Conservation (phyloP, 306 rosid genomes). For the Trifolium subterraneum region DNA sequence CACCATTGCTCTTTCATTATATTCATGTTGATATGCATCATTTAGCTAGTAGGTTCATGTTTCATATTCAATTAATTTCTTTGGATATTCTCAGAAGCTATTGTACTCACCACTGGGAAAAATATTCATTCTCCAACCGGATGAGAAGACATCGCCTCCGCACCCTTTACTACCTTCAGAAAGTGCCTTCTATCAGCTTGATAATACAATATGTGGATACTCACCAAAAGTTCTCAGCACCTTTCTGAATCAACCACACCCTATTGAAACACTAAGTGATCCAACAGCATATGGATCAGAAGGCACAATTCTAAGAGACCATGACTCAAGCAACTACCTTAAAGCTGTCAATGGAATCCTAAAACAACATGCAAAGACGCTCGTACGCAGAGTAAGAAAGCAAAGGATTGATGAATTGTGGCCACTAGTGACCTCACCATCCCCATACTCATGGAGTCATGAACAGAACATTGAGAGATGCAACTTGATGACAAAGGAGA, state of each 20-base stretch:
- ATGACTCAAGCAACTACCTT: conserved; percentile 85
- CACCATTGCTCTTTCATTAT: neutral
- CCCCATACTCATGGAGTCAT: conserved; percentile 71
- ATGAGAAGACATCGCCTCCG: conserved; percentile 76
- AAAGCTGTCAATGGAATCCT: conserved; percentile 72
- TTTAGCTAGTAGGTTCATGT: neutral
- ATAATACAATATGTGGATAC: conserved; percentile 58
- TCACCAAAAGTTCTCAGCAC: conserved; percentile 59
- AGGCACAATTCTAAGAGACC: conserved; percentile 85
- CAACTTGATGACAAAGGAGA: conserved; percentile 56
- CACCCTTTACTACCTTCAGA: conserved; percentile 81
- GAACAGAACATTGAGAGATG: conserved; percentile 53
- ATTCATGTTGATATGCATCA: neutral
- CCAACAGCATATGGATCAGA: conserved; percentile 91
- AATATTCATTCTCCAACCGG: conserved; percentile 82
- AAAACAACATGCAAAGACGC: conserved; percentile 52
- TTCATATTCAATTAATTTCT: neutral
- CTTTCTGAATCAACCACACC: conserved; percentile 85
- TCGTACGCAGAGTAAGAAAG: conserved; percentile 46
- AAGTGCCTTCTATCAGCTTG: conserved; percentile 66
- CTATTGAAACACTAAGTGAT: conserved; percentile 83
- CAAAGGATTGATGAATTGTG: conserved; percentile 55
- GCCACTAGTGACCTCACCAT: conserved; percentile 71
- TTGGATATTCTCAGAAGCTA: conserved; percentile 60
- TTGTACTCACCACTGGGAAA: conserved; percentile 83